Base-by-base conservation (phyloP, 768 basidiomycete genomes). In the Ramaria sp. region DNA sequence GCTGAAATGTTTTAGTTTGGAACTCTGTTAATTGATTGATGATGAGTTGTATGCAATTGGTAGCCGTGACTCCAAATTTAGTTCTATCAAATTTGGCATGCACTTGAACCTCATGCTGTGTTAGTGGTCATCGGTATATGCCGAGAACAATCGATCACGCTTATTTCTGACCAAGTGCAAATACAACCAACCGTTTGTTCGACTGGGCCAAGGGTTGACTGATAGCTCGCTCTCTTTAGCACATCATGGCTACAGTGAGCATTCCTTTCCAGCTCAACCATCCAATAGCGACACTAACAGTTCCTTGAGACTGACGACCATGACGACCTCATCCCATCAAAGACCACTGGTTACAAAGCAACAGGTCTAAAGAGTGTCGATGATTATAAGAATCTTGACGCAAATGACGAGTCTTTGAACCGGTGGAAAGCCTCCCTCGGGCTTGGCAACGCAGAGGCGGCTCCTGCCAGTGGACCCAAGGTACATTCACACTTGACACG, bases 361-460 rank as follows among this genome's bases (percentile, higher is more conserved):
- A 65, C 71, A 34, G 81, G 58, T 37, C 76, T 55, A 78, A 74
- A 30, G 88, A 88, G 73, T 43, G 70, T 85, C 12, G 89, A 88
- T 24, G 89, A 94, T 66, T 88, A 90, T 43, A 85, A 88, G 24
- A 70, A 82, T 37, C 79, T 95, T 42, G 94, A 96, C 70, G 83
- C 85, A 28, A 76, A 87, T 58, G 94, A 97, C 66, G 94, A 96
- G 70, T 91, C 88, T 67, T 77, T 98, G 62, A 83, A 85, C 30
- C 83, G 91, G 59, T 98, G 95, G 95, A 98, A 98, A 67, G 90
- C 89, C 37, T 91, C 85, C 51, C 76, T 98, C 25, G 95, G 95
- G 51, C 82, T 97, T 57, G 64, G 56, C 5, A 82, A 78, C 27
- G 72, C 65, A 18, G 25, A 65, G 3, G 27, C 48, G 13, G 70